Base-by-base conservation (phyloP, 2,329 filamentous ascomycete species). In the Colletotrichum theobromicola region DNA sequence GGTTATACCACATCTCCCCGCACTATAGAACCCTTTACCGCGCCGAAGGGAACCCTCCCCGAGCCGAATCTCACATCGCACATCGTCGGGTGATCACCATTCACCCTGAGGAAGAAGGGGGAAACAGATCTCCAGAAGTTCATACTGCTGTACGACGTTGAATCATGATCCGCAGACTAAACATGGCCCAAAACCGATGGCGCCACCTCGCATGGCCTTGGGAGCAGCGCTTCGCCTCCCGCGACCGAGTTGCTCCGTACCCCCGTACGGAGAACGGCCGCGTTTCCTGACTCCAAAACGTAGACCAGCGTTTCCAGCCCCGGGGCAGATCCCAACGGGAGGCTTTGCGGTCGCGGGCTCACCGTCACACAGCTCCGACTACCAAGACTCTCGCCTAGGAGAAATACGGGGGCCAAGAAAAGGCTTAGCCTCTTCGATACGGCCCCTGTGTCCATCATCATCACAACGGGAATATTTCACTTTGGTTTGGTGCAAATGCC, bases 211-310 rank as follows among this genome's bases (percentile, higher is more conserved):
- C 50, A 60, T 37, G 24, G 42, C 42, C 42, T 50, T 50, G 42
- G 42, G n/a, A n/a, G 10, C 6, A 50, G 35, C 37, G 53, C 70
- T 72, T 57, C 55, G 67, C 55, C 67, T 66, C 70, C 57, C 35
- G 42, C 42, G 13, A 26, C 24, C 57, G n/a, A 46, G 42, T 0
- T 50, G 42, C 42, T 50, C 42, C 37, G 18, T 28, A 24, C 28
- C 15, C 26, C 50, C 50, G 30, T 70, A 42, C 35, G 26, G 66
- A 30, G 35, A 30, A 32, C 26, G 66, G 35, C 35, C 37, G 55
- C 32, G 68, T 67, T 72, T 70, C 67, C 67, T 57, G 37, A 74
- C 42, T 62, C 61, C 67, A 16, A 74, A 71, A 74, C 67, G 50
- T 61, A 42, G 16, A 62, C 61, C 72, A 67, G 72, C 67, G 72